Evolutionary conservation across 495 filamentous ascomycete species (phyloP), one percentile per base, ranked within the genome.

Genomic region (Penicillium paxilli): DNA sequence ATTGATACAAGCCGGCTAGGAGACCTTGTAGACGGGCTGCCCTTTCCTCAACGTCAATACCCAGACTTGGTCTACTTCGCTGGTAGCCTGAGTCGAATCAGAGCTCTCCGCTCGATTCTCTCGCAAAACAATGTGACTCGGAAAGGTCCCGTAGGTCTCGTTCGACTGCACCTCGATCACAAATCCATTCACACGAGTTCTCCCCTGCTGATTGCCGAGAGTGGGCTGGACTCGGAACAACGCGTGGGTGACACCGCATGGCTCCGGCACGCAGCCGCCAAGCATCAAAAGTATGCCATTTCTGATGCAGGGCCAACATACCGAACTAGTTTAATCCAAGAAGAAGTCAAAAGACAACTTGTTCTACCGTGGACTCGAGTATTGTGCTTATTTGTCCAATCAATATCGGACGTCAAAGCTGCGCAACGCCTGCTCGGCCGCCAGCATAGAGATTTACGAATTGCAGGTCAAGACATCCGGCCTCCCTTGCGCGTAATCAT

Each of bases 321-420:
- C 26, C 26, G 1, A n/a, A n/a, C 26, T 28, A 11, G 3, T 8
- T 28, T 11, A 28, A 28, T 28, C 7, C 26, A 28, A 52, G 19
- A 28, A 49, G 49, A 60, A 25, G 30, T 56, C 24, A 24, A 56
- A 38, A 16, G 40, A 14, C 48, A 60, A 44, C 32, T 56, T 10
- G 30, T 35, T 14, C 32, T 46, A 16, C 46, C 45, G 17, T 44
- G 20, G 52, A 44, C 46, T 1, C 33, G 46, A 16, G 19, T 35
- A 4, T 12, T 44, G 30, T 55, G 52, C 26, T 33, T 47, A 1
- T 50, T 55, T 49, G 46, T 42, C 20, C 37, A 44, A 22, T n/a
- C 16, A 3, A 4, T n/a, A 20, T 21, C 17, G 16, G 52, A 48
- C n/a, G 40, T 17, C 12, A 40, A 7, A 28, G 17, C 23, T 6